Evolutionary conservation across 1,139 yeast genomes (phyloP).

Genomic region (Hyphopichia wangnamkhiaoensis): DNA sequence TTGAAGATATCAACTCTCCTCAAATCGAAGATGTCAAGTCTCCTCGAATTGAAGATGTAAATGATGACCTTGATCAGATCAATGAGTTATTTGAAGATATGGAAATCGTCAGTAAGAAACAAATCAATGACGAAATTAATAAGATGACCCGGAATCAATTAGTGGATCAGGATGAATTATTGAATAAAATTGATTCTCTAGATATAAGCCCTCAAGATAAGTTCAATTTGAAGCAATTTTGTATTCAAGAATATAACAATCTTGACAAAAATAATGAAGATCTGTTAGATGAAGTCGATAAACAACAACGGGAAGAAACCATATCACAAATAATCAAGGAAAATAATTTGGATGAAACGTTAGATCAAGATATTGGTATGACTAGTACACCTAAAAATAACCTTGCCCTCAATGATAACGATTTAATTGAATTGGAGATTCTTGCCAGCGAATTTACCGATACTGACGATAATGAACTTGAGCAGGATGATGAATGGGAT

Average conservation of each 20-base stretch:
- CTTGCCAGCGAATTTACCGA: constrained; percentile 57
- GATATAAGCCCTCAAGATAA: constrained; percentile 55
- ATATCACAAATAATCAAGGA: constrained; percentile 16
- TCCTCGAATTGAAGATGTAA: constrained; percentile 8
- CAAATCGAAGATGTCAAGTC: constrained; percentile 7
- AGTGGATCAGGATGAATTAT: constrained; percentile 20
- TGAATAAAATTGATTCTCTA: constrained; percentile 31
- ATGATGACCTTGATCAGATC: constrained; percentile 34
- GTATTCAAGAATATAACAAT: constrained; percentile 16
- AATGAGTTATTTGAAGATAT: constrained; percentile 49
- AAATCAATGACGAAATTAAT: constrained; percentile 11
- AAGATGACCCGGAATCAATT: constrained; percentile 6
- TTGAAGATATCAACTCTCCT: constrained; percentile 8
- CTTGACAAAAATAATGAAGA: constrained; percentile 4
- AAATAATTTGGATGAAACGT: constrained; percentile 11
- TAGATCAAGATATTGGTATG: constrained; percentile 1
- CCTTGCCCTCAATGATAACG: constrained; percentile 21
- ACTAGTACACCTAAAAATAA: constrained; percentile 9
- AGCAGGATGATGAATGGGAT: constrained; percentile 24
- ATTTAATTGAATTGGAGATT: constrained; percentile 40
- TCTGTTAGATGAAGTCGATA: constrained; percentile 2
- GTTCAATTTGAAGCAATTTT: constrained; percentile 37
- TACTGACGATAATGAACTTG: constrained; percentile 33
- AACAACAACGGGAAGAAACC: constrained; percentile 7
- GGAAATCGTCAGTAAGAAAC: constrained; percentile 31